Evolutionary conservation across 2,329 filamentous ascomycete species (phyloP).

Genomic region (Alternaria burnsii): DNA sequence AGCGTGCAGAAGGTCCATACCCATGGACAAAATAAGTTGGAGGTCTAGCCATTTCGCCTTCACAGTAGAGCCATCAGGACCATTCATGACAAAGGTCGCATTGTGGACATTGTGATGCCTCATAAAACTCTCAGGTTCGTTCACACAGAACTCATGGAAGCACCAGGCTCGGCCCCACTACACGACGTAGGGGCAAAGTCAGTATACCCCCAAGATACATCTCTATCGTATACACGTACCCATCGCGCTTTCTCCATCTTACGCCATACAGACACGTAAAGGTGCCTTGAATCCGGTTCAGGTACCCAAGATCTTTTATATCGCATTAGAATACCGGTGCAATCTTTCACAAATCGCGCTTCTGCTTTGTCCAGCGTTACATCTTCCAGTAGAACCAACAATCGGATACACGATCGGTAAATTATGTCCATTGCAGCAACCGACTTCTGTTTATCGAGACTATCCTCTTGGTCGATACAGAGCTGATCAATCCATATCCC

Average conservation of each 20-base stretch:
- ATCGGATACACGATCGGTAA: slow-evolving; percentile 24
- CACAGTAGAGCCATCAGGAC: slow-evolving; percentile 15
- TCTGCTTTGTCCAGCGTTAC: slow-evolving; percentile 20
- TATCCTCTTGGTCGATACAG: slow-evolving; percentile 21
- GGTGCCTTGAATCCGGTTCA: not conserved
- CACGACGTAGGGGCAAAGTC: not conserved
- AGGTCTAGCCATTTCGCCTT: slow-evolving; percentile 26
- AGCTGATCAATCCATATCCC: slow-evolving; percentile 33
- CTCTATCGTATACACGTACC: not conserved
- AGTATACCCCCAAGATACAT: not conserved
- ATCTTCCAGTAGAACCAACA: slow-evolving; percentile 24
- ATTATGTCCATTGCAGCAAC: slow-evolving; percentile 32
- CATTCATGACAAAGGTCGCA: slow-evolving; percentile 26
- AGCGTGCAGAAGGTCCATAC: not conserved
- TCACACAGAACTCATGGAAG: slow-evolving; percentile 26
- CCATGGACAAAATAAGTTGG: slow-evolving; percentile 8
- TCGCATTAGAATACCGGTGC: not conserved
- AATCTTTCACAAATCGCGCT: slow-evolving; percentile 6
- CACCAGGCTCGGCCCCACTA: slow-evolving; percentile 28
- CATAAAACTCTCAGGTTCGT: slow-evolving; percentile 23
- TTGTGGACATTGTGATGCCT: slow-evolving; percentile 19
- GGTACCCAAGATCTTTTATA: not conserved
- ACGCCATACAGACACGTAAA: slow-evolving; percentile 12
- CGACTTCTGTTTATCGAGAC: slow-evolving; percentile 18
- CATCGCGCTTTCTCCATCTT: slow-evolving; percentile 21